Evolutionary conservation across 768 basidiomycete genomes (phyloP).

Genomic region (Mycena belliarum): DNA sequence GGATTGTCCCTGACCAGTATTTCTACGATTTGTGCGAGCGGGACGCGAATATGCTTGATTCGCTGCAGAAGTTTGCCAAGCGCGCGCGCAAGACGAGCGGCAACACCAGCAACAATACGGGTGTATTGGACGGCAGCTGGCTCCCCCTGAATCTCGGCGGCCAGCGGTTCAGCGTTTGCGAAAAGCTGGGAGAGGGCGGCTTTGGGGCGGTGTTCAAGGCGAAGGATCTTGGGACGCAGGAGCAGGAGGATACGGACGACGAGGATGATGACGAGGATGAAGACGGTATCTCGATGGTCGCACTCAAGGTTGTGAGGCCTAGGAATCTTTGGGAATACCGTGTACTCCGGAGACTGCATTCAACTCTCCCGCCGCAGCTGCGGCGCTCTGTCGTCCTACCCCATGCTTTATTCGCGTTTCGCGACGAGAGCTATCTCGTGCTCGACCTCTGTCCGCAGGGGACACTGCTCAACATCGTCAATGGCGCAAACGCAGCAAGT

Average conservation of each 20-base stretch:
- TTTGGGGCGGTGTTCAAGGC: constrained; percentile 96
- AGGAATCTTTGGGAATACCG: constrained; percentile 91
- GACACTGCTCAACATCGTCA: constrained; percentile 89
- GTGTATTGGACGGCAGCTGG: constrained; percentile 36
- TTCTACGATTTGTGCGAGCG: constrained; percentile 60
- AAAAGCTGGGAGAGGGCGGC: constrained; percentile 95
- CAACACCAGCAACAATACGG: constrained; percentile 34
- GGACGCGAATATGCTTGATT: constrained; percentile 61
- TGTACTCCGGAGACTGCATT: constrained; percentile 76
- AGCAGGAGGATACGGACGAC: constrained; percentile 53
- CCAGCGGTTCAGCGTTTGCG: constrained; percentile 66
- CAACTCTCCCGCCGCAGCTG: constrained; percentile 57
- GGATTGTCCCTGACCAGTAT: constrained; percentile 57
- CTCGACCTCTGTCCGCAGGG: constrained; percentile 91
- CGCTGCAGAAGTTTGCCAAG: constrained; percentile 72
- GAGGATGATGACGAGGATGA: constrained; percentile 54
- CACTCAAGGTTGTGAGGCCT: constrained; percentile 91
- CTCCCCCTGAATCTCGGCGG: constrained; percentile 65
- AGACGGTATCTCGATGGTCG: constrained; percentile 60
- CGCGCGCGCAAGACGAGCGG: constrained; percentile 46
- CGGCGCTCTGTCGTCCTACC: constrained; percentile 74
- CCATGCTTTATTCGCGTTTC: constrained; percentile 78
- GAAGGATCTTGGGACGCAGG: constrained; percentile 51
- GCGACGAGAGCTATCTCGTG: constrained; percentile 87
- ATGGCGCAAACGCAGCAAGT: constrained; percentile 74